Base-by-base conservation (phyloP, 441 rosid genomes). In the Adansonia rubrostipa region DNA sequence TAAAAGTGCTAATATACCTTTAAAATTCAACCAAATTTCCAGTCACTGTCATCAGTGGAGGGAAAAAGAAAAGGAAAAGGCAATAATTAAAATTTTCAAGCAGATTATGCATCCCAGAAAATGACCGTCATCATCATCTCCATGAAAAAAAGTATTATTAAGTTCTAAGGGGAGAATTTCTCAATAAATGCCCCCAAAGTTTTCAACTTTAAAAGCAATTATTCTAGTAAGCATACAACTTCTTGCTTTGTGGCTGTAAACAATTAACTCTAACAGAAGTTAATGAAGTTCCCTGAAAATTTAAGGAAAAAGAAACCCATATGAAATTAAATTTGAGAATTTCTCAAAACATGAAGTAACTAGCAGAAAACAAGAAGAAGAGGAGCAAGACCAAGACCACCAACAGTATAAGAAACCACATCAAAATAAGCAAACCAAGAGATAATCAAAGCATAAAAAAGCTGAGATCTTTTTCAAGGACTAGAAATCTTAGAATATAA, bases 361-460 rank as follows among this genome's bases (percentile, higher is more conserved):
- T 50, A 70, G 73, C 61, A 61, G 71, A 56, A 73, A 78, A 67
- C 44, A 74, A 45, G 28, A 75, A 75, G 54, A 22, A 57, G 62
- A 47, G 11, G 57, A 61, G 48, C 62, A 65, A 36, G 40, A 36
- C 40, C 40, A 28, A 14, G 54, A 50, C 11, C 28, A 58, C 3
- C 65, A 68, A 75, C 19, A 80, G 54, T 13, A 58, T 58, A 65
- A 66, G 65, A 75, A 84, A 77, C 67, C 74, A 62, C 65, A 13
- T 78, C 61, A 83, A 78, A 80, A 66, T 58, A 73, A 79, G 75
- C 74, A 79, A 77, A 57, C 66, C 66, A 62, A 62, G 60, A 74
- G 24, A 65, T 47, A 53, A 48, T 9, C 74, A 65, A 66, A 69
- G 56, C 54, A 36, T 36, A 47, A 60, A 53, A 75, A 42, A 22